Percentiles rank a stretch among this genome's conserved stretches.
Evolutionary conservation across 2,329 filamentous ascomycete genomes (phyloP).

Genomic region (Metarhizium guizhouense): DNA sequence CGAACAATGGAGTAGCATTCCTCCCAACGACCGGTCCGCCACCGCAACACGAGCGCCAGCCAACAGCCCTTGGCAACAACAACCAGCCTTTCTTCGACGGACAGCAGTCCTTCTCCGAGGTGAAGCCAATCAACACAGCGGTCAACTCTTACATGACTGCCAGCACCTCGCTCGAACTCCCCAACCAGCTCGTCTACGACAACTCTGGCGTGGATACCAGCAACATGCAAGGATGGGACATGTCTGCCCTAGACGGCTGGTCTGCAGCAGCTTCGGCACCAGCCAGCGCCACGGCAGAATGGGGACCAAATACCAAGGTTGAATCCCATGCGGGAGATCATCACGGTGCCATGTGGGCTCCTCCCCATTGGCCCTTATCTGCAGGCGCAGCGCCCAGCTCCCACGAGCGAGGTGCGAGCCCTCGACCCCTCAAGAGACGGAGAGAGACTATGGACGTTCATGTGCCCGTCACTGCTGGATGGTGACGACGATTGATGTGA

Average conservation of each 20-base stretch:
- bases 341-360: constrained; percentile 26
- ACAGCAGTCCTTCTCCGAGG: constrained; percentile 21
- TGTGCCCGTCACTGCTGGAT: constrained; percentile 23
- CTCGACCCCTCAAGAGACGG: constrained; percentile 27
- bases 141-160: constrained; percentile 21
- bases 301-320: constrained; percentile 22
- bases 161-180: constrained; percentile 22
- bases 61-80: constrained; percentile 14
- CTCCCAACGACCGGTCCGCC: constrained; percentile 19
- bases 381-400: constrained; percentile 15
- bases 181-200: constrained; percentile 25
- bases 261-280: constrained; percentile 14
- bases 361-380: constrained; percentile 24
- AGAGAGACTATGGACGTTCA: constrained; percentile 23
- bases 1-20: constrained; percentile 21
- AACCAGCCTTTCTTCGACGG: constrained; percentile 23
- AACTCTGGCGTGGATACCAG: constrained; percentile 20
- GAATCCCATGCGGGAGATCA: constrained; percentile 14
- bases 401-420: constrained; percentile 24
- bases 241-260: constrained; percentile 27
- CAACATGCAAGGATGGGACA: constrained; percentile 28
- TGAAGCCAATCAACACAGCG: constrained; percentile 24
- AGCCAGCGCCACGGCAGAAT: constrained; percentile 20
- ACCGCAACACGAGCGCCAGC: constrained; percentile 14
- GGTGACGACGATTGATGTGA: constrained; percentile 11